Evolutionary conservation across 2,329 filamentous ascomycete genomes (phyloP).

Genomic region (Raffaelea deltoideospora): DNA sequence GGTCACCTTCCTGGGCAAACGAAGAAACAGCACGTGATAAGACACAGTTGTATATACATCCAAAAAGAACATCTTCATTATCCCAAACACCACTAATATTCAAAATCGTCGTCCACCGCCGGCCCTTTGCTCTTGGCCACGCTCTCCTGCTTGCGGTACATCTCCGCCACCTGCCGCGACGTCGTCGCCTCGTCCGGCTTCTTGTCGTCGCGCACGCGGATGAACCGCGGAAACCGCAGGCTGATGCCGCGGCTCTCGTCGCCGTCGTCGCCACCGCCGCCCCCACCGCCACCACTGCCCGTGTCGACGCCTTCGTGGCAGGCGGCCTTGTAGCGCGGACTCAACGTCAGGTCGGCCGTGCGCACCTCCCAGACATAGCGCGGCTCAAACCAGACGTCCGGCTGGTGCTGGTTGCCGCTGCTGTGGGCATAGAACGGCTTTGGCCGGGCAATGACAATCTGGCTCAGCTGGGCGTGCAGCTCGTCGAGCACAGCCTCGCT

Average conservation of each 20-base stretch:
- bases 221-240: slow-evolving; percentile 82
- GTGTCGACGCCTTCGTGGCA: slow-evolving; percentile 62
- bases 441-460: slow-evolving; percentile 69
- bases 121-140: slow-evolving; percentile 76
- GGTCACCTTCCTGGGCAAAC: too few relatives aligned
- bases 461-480: slow-evolving; percentile 59
- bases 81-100: slow-evolving; percentile 53
- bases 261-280: background rate
- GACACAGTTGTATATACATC: too few relatives aligned
- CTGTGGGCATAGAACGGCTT: slow-evolving; percentile 94
- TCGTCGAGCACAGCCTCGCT: slow-evolving; percentile 88
- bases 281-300: too few relatives aligned
- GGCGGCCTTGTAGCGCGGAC: slow-evolving; percentile 86
- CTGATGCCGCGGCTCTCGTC: slow-evolving; percentile 63
- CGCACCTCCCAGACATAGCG: slow-evolving; percentile 94
- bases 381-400: slow-evolving; percentile 97
- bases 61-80: too few relatives aligned
- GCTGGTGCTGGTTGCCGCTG: slow-evolving; percentile 74
- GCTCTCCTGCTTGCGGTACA: slow-evolving; percentile 92
- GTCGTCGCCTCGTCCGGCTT: slow-evolving; percentile 82
- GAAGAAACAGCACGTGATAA: too few relatives aligned
- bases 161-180: slow-evolving; percentile 77
- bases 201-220: slow-evolving; percentile 87
- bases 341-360: slow-evolving; percentile 86
- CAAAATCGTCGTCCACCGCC: slow-evolving; percentile 89